These are phyloP conservation scores for Russula virescens DNA, from an alignment of 768 basidiomycete species.

Conservation along the genomic window DNA sequence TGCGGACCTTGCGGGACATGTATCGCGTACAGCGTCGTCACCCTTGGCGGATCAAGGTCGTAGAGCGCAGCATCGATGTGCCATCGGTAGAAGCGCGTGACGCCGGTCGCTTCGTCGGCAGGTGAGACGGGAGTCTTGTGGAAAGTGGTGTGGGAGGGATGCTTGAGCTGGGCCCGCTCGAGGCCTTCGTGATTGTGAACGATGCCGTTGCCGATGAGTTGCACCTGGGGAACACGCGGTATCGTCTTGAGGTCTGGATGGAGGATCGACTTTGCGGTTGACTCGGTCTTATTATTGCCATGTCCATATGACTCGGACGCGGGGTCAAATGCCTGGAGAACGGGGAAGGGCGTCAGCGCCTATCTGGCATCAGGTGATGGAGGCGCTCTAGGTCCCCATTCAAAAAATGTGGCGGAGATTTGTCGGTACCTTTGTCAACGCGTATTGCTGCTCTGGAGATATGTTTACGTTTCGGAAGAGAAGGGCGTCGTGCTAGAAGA, in stretches of 20 bases:
- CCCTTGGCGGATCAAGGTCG: conserved; percentile 68
- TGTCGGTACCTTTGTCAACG: conserved; percentile 68
- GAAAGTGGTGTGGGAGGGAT: conserved; percentile 78
- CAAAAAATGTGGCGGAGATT: background rate
- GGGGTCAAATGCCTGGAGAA: conserved; percentile 68
- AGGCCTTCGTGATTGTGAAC: conserved; percentile 76
- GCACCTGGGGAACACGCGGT: conserved; percentile 79
- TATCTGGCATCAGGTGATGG: background rate
- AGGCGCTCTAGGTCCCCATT: no score
- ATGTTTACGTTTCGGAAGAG: conserved; percentile 67
- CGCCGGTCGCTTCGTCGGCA: conserved; percentile 64
- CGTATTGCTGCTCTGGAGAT: conserved; percentile 79
- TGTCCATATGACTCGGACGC: conserved; percentile 66
- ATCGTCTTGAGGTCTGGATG: conserved; percentile 88
- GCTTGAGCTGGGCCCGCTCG: conserved; percentile 64
- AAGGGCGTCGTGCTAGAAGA: conserved; percentile 56
- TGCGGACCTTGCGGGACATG: conserved; percentile 55
- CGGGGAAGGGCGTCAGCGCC: background rate
- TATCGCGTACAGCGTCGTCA: conserved; percentile 78
- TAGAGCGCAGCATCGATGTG: conserved; percentile 86
- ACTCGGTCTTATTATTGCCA: conserved; percentile 80
- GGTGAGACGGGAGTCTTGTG: conserved; percentile 68
- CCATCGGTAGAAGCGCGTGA: conserved; percentile 83
- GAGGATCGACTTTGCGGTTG: conserved; percentile 70
- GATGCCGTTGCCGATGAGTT: conserved; percentile 82